These are phyloP conservation scores for Gracilaria vermiculophylla DNA, from an alignment of 23 red algal genomes.

Conservation along the genomic window DNA sequence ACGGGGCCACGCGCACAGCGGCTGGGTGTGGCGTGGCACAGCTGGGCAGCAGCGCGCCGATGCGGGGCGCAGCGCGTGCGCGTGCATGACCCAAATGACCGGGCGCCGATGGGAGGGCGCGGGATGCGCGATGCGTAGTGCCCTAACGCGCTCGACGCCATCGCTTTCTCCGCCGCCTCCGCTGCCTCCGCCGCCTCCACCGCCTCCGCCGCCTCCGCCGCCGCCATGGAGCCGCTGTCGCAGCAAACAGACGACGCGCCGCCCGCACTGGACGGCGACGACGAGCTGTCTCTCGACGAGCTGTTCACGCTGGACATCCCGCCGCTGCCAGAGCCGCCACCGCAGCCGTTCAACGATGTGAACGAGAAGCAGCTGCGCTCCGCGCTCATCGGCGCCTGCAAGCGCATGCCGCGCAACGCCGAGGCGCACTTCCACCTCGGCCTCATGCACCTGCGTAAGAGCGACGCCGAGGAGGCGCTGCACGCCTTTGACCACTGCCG, in stretches of 20 bases:
- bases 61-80: too few species aligned
- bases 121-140: too few species aligned
- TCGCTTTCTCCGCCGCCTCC: too few species aligned
- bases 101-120: too few species aligned
- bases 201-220: too few species aligned
- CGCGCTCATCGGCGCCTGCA: slow-evolving; percentile 72
- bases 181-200: not conserved
- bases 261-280: not conserved
- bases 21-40: too few species aligned
- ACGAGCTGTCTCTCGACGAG: not conserved
- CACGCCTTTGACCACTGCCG: slow-evolving; percentile 49
- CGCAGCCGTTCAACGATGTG: slow-evolving; percentile 52
- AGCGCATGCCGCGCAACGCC: slow-evolving; percentile 74
- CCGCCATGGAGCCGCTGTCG: slow-evolving; percentile 11
- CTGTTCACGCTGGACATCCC: slow-evolving; percentile 18
- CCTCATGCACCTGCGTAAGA: slow-evolving; percentile 64
- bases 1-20: not conserved
- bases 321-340: slow-evolving; percentile 19
- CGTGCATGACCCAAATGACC: not conserved
- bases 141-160: too few species aligned
- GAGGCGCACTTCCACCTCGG: slow-evolving; percentile 79
- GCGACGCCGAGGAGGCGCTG: slow-evolving; percentile 47
- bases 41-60: too few species aligned
- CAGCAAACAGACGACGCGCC: not conserved
- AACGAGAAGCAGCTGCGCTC: slow-evolving; percentile 76